Conservation (phyloP, 2,329 filamentous ascomycete species). For the Penicillium sp. region DNA sequence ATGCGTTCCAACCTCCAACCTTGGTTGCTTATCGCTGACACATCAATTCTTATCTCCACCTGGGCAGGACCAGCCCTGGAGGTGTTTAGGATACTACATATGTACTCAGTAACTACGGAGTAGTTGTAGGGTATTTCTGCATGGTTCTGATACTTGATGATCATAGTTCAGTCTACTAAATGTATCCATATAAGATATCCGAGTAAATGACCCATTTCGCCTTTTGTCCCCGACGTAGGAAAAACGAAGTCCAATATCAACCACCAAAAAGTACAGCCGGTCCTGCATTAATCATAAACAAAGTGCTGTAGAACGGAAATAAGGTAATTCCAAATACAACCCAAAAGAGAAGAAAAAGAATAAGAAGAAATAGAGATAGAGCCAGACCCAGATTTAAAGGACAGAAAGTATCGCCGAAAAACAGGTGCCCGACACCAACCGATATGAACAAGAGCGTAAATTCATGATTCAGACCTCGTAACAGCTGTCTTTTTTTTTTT, state of each 20-base stretch:
- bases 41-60: conserved; percentile 8
- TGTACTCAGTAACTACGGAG: too few relatives aligned
- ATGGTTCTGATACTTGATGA: neutral
- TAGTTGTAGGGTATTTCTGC: neutral
- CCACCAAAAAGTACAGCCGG: neutral
- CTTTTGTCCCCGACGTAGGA: neutral
- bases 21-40: conserved; percentile 12
- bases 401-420: conserved; percentile 5
- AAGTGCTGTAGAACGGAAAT: neutral
- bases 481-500: neutral
- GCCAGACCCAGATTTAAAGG: neutral
- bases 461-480: conserved; percentile 25
- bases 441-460: conserved; percentile 19
- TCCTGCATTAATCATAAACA: conserved; percentile 1
- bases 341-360: neutral
- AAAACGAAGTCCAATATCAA: neutral
- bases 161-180: neutral
- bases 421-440: conserved; percentile 5
- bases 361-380: neutral
- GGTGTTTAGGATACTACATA: neutral
- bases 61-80: neutral
- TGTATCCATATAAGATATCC: neutral
- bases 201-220: conserved; percentile 1
- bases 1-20: conserved; percentile 11
- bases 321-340: neutral